Conservation (phyloP, 202 grass and related monocot species). For the Saccharum hybrid region DNA sequence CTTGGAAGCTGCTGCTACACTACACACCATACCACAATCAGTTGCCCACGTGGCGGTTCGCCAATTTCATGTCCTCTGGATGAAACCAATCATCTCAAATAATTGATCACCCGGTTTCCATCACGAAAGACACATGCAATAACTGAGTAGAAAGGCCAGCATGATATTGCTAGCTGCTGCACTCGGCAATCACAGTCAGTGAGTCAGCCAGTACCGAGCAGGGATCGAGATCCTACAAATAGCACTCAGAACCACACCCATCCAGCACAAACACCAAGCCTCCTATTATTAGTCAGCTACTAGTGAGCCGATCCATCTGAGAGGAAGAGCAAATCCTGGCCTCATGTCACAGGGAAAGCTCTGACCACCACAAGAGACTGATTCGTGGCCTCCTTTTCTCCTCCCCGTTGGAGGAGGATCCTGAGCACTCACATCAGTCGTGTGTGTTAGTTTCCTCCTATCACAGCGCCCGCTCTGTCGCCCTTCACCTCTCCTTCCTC, state of each 20-base stretch:
- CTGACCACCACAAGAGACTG: conserved; percentile 43
- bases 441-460: conserved; percentile 41
- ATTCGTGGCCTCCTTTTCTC: neutral
- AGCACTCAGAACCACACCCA: conserved; percentile 42
- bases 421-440: conserved; percentile 18
- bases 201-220: neutral
- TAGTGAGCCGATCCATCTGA: conserved; percentile 1
- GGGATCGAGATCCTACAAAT: conserved; percentile 53
- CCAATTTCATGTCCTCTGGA: conserved; percentile 6
- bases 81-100: conserved; percentile 33
- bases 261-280: conserved; percentile 28
- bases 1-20: neutral
- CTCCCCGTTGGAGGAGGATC: conserved; percentile 45
- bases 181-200: neutral
- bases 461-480: conserved; percentile 35
- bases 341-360: conserved; percentile 46
- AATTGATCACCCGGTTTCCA: conserved; percentile 25
- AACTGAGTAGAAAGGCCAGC: neutral
- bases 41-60: conserved; percentile 20
- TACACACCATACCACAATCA: conserved; percentile 20
- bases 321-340: conserved; percentile 24
- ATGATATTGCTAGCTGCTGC: neutral
- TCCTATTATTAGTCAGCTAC: conserved; percentile 30
- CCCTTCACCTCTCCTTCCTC: conserved; percentile 69
- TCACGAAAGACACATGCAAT: conserved; percentile 37